Conservation (phyloP, 805 yeast species). For the Metschnikowia drakensbergensis region DNA sequence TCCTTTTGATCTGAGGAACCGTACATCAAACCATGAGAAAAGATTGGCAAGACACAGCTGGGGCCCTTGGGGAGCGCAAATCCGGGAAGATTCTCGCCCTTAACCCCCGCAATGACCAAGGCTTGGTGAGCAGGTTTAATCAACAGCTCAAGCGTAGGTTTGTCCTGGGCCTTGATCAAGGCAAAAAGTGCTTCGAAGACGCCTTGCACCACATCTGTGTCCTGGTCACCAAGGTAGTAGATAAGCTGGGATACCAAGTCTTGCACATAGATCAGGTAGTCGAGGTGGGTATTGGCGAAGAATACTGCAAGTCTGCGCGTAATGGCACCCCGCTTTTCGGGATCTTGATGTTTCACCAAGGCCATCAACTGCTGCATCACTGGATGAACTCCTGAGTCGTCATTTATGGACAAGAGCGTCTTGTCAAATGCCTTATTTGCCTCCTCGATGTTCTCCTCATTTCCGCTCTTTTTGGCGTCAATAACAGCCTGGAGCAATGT, state of each 20-base stretch:
- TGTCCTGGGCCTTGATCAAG: conserved; percentile 66
- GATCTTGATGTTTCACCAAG: conserved; percentile 72
- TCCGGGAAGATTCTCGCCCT: conserved; percentile 66
- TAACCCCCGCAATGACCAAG: conserved; percentile 57
- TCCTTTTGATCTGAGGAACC: conserved; percentile 85
- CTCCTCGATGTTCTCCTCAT: conserved; percentile 38
- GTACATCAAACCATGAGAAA: conserved; percentile 92
- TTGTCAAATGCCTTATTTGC: conserved; percentile 57
- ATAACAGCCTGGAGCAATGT: conserved; percentile 63
- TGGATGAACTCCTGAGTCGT: conserved; percentile 78
- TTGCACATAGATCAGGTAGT: conserved; percentile 65
- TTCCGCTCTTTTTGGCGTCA: conserved; percentile 26
- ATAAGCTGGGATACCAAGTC: conserved; percentile 75
- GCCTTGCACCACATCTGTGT: conserved; percentile 56
- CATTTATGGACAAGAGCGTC: conserved; percentile 68
- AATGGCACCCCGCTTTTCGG: conserved; percentile 57
- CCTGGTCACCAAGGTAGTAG: conserved; percentile 66
- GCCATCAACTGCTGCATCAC: conserved; percentile 76
- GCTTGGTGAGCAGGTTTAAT: conserved; percentile 80
- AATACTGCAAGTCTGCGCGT: conserved; percentile 67
- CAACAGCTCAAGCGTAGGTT: conserved; percentile 70
- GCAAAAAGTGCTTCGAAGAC: conserved; percentile 63
- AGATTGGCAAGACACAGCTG: conserved; percentile 81
- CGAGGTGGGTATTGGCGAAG: conserved; percentile 61
- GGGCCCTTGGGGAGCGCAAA: conserved; percentile 81